These are phyloP conservation scores for Camellia japonica DNA, from an alignment of 148 eudicot species.

Conservation along the genomic window DNA sequence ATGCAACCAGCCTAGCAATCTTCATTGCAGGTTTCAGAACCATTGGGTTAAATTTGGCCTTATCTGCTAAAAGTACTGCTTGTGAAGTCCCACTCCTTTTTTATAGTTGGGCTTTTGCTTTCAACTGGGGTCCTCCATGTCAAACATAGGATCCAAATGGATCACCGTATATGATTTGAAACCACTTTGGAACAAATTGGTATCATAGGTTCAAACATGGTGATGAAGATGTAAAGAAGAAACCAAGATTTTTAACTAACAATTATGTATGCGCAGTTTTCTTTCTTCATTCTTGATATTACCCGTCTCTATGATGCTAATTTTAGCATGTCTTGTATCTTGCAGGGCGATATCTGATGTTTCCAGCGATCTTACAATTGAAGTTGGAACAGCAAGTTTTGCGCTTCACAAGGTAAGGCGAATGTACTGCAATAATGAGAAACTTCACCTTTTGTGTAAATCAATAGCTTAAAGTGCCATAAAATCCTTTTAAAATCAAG, in stretches of 20 bases:
- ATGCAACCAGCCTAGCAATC: background rate
- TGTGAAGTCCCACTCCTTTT: conserved; percentile 6
- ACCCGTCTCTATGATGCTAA: conserved; percentile 3
- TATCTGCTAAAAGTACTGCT: background rate
- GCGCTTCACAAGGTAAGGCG: conserved; percentile 87
- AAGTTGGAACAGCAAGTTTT: conserved; percentile 75
- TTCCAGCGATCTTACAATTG: conserved; percentile 85
- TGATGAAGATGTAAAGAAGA: background rate
- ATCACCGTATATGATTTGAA: background rate
- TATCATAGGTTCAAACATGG: background rate
- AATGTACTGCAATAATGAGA: background rate
- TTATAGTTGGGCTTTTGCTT: background rate
- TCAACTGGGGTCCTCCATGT: conserved; percentile 5
- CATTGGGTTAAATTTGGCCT: background rate
- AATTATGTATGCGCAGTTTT: conserved; percentile 13
- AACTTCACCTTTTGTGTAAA: too few species aligned
- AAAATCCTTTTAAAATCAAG: too few species aligned
- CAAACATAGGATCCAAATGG: background rate
- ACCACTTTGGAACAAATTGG: background rate
- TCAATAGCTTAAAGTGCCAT: too few species aligned
- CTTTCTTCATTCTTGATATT: conserved; percentile 10
- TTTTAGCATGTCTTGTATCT: conserved; percentile 14
- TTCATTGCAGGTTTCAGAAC: background rate
- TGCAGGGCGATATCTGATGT: conserved; percentile 99
- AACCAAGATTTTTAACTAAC: background rate